Base-by-base conservation (phyloP, 2,329 filamentous ascomycete species). In the Corniculantispora saksenae region DNA sequence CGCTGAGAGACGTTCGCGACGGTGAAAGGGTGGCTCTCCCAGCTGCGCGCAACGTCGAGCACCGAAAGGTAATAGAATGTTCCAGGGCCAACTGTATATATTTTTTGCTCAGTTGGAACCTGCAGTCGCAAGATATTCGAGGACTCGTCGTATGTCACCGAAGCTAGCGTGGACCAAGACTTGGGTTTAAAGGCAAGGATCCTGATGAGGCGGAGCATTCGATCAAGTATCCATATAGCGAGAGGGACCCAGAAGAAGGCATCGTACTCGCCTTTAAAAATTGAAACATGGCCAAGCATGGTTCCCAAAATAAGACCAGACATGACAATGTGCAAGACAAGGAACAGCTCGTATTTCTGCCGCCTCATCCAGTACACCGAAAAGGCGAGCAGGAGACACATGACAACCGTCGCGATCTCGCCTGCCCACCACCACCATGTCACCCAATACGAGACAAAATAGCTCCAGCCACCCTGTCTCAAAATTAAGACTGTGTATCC, bases 221-320 rank as follows among this genome's bases (percentile, higher is more conserved):
- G 79, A 61, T 87, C 85, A 1, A 79, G 69, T 0, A 77, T 58
- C 85, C 85, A 87, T 32, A 86, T 76, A 13, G 73, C 72, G 3
- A 80, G 73, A 3, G 82, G 82, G 0, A 81, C 74, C 80, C 82
- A 87, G 60, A 85, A 80, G 23, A 84, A 79, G 10, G 72, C 70
- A 61, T 85, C 81, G 65, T 81, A 86, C 55, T 79, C 73, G 23
- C 80, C 80, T 7, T 76, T 71, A 66, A 85, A 86, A 25, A 86
- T 83, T n/a, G 85, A 76, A 65, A 85, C 75, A 68, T 88, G 77
- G 63, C 81, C 81, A 45, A 83, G 82, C 78, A 86, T 82, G 0
- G 80, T 80, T 38, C 82, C 71, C 1, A 88, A 70, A 0, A 84
- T 72, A 0, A 84, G 71, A 10, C 86, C 71, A 0, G 86, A 82